Base-by-base conservation (phyloP, 2,329 filamentous ascomycete species). In the Aspergillus tamarii region DNA sequence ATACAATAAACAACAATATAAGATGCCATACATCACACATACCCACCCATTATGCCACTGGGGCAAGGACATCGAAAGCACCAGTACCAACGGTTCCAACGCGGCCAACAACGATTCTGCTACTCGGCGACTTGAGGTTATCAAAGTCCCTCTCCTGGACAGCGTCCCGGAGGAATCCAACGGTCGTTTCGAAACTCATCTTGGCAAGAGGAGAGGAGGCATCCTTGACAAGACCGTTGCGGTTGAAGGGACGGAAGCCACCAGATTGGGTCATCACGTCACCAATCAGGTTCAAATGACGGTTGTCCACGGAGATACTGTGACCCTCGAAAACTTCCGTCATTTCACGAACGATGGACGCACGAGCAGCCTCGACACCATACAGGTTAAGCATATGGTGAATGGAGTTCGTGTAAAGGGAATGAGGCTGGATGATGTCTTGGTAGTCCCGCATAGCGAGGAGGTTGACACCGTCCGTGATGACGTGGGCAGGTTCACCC, bases 151-250 rank as follows among this genome's bases (percentile, higher is more conserved):
- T 89, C 73, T 96, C 93, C 63, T 96, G 83, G 30, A 97, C 90
- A 1, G 95, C 94, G 75, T 98, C 95, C 78, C 91, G 94, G 73
- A 99, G 84, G 83, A 97, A 97, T 0, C 91, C 90, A 45, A 98
- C 87, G 2, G 95, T 99, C 4, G 95, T 99, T 85, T 99, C 95
- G 81, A 98, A 99, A 78, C 92, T 96, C 94, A 98, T 98, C 85
- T 98, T 98, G 80, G 95, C 94, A 71, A 99, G 94, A 0, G 95
- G 93, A 69, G 90, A 94, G 32, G 94, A 90, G 73, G 92, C 94
- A 68, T 91, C 89, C 74, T 88, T 89, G 65, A 83, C 79, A 46
- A 99, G 83, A 1, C 94, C 95, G 75, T 92, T 96, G 56, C 95
- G 91, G 80, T 92, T 97, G 82, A 99, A 99, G 0, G 95, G 90